A percentile compares a stretch with the other conserved stretches of the same genome.
phyloP scores from a whole-genome alignment of 2,329 filamentous ascomycete species.

The Pezicula neosporulosa region DNA sequence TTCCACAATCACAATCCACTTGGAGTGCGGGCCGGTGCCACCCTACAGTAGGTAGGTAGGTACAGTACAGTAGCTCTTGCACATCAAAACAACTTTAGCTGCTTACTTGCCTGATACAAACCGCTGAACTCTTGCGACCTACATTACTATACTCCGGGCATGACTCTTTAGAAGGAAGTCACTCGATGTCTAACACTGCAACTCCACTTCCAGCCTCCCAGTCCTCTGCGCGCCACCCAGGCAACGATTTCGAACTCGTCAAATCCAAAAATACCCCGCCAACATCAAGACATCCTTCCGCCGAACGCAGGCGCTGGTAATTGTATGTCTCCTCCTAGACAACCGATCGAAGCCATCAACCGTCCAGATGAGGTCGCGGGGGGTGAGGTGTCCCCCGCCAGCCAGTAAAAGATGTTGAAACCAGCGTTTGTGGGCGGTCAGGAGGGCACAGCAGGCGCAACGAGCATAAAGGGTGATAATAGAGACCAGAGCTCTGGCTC shows the following conservation, averaged over 20 bases:
- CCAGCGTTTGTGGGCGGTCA: neutral
- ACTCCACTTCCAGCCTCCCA: too few relatives aligned
- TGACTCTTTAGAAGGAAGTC: too few relatives aligned
- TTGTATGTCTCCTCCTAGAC: constrained; percentile 29
- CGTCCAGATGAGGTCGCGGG: constrained; percentile 18
- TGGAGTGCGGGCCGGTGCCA: neutral
- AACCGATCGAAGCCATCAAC: constrained; percentile 19
- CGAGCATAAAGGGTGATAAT: neutral
- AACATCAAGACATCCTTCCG: constrained; percentile 7
- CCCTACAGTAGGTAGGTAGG: neutral
- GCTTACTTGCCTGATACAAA: neutral
- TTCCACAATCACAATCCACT: neutral
- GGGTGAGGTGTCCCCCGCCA: constrained; percentile 1
- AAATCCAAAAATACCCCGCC: constrained; percentile 23
- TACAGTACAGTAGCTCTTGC: neutral
- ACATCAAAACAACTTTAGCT: neutral
- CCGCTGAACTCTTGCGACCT: too few relatives aligned
- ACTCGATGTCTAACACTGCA: too few relatives aligned
- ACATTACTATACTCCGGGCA: too few relatives aligned
- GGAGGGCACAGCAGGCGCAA: neutral
- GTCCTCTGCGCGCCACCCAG: too few relatives aligned
- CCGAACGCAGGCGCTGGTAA: constrained; percentile 19
- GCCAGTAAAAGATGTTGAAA: constrained; percentile 2
- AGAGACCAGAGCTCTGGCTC: neutral
- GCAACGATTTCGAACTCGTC: neutral